These are phyloP conservation scores for Neurospora sublineolata DNA, from an alignment of 495 filamentous ascomycete genomes.

Conservation along the genomic window DNA sequence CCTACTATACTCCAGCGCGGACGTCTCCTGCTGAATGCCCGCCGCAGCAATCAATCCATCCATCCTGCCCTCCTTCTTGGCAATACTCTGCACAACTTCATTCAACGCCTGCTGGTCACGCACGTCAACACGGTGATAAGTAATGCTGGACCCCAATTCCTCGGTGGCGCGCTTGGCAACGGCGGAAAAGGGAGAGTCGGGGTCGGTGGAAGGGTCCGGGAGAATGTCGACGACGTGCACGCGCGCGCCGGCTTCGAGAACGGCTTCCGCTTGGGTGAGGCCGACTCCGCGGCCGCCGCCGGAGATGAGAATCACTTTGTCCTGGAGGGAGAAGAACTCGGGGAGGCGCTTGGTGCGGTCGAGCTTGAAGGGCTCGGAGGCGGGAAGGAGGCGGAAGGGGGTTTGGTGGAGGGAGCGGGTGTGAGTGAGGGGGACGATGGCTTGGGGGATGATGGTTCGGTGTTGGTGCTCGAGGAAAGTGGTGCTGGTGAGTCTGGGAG, in stretches of 20 bases:
- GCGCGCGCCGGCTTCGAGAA: constrained; percentile 70
- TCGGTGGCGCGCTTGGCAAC: constrained; percentile 52
- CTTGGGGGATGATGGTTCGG: background rate
- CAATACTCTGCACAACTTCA: constrained; percentile 55
- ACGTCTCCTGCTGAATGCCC: constrained; percentile 63
- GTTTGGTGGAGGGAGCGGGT: constrained; percentile 8
- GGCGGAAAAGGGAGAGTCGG: constrained; percentile 35
- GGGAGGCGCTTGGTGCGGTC: constrained; percentile 35
- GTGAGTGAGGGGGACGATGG: background rate
- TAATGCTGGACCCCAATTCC: constrained; percentile 56
- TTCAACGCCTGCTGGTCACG: constrained; percentile 62
- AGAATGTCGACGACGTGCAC: constrained; percentile 51
- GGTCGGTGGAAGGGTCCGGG: constrained; percentile 24
- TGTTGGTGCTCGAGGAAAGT: background rate
- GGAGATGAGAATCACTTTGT: constrained; percentile 67
- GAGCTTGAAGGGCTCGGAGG: background rate
- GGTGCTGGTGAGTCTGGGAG: background rate
- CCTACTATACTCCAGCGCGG: constrained; percentile 56
- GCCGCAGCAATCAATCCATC: constrained; percentile 78
- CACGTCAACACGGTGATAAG: constrained; percentile 77
- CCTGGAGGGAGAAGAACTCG: constrained; percentile 74
- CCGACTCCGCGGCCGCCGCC: constrained; percentile 73
- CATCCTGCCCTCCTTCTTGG: constrained; percentile 55
- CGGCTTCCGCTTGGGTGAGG: constrained; percentile 63
- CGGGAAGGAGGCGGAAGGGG: background rate